Base-by-base conservation (phyloP, 805 yeast species). In the Sugiyamaella marilandica region DNA sequence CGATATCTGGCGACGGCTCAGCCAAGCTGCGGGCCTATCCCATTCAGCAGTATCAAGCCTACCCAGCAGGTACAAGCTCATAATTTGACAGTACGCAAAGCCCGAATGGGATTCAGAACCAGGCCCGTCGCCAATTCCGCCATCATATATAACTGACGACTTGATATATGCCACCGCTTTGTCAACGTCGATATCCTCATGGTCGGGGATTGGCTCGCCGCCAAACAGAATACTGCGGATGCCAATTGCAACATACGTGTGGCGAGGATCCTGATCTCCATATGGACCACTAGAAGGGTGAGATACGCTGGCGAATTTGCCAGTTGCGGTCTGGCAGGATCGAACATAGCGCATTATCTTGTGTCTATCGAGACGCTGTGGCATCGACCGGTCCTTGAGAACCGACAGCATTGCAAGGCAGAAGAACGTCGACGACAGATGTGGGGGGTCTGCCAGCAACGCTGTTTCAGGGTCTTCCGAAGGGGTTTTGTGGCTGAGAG, bases 61-160 rank as follows among this genome's bases (percentile, higher is more conserved):
- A 3, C 63, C 71, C 4, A 75, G 60, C 41, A 87, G 59, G 33
- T 65, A 62, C 52, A 89, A 71, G 1, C 86, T 67, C 0, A 85
- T 85, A 21, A 91, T 60, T 0, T 87, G 96, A 69, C 97, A 91
- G 62, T 81, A 92, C 0, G 96, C 85, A 54, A 86, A 75, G 0
- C 98, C 99, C 7, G 89, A 83, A 69, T 92, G 97, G 2, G 90
- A 74, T 66, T 92, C 99, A 11, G 73, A 69, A 36, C 64, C 62
- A 2, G 70, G 66, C 7, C 55, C 44, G 21, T 78, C 76, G 4
- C 91, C 85, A 45, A 87, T 68, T 0, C 96, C 97, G 1, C 97
- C 97, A 61, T 78, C 82, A 59, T 68, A 75, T 8, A 55, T 50
- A 32, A 74, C 69, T 36, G 72, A 64, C 9, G 70, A 62, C 0